Percentiles rank a stretch among this genome's conserved stretches.
Evolutionary conservation across 2,329 filamentous ascomycete genomes (phyloP).

Genomic region (Bipolaris sorokiniana): DNA sequence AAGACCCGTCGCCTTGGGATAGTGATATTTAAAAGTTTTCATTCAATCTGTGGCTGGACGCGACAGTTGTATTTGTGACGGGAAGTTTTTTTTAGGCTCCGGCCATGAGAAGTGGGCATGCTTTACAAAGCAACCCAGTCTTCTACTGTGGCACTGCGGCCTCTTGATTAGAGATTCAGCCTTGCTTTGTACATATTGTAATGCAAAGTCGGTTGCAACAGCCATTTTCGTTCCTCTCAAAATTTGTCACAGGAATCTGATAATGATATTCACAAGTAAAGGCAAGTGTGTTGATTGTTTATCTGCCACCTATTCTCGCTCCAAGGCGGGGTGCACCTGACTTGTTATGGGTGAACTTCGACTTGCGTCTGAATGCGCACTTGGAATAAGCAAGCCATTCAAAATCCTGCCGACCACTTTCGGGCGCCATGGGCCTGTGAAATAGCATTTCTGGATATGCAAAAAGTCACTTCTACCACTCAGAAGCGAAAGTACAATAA

Average conservation of each 20-base stretch:
- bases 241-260: neutral
- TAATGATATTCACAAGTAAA: neutral
- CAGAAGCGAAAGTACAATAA: constrained; percentile 1
- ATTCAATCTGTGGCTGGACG: constrained; percentile 12
- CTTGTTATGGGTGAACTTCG: constrained; percentile 17
- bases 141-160: constrained; percentile 17
- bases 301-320: neutral
- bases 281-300: neutral
- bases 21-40: constrained; percentile 38
- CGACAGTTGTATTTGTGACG: constrained; percentile 14
- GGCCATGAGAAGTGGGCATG: neutral
- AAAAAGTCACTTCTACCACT: neutral
- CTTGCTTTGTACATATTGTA: constrained; percentile 34
- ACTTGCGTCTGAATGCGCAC: constrained; percentile 19
- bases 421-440: neutral
- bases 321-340: neutral
- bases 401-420: neutral
- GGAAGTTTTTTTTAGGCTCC: constrained; percentile 4
- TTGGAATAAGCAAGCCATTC: neutral
- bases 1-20: constrained; percentile 7
- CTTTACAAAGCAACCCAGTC: constrained; percentile 1
- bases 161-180: constrained; percentile 16
- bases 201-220: constrained; percentile 20
- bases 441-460: too few relatives aligned
- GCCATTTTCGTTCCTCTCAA: constrained; percentile 18